These are phyloP conservation scores for Aegilops sharonensis DNA, from an alignment of 176 grass and related monocot species.

Conservation along the genomic window DNA sequence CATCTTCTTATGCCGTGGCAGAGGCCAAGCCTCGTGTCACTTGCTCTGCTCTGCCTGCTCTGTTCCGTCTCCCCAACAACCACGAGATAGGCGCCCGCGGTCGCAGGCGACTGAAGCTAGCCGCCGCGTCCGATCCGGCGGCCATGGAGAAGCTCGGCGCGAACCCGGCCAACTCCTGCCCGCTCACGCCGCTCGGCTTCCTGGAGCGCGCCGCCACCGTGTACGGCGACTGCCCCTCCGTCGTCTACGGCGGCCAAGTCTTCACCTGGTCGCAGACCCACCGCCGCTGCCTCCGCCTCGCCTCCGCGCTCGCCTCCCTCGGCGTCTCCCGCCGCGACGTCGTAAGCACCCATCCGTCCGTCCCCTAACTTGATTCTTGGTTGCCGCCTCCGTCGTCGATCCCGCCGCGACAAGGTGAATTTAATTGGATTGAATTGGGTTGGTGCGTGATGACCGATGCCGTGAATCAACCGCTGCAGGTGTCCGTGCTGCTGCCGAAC, in stretches of 20 bases:
- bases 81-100: not conserved
- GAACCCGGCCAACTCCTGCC: conserved; percentile 57
- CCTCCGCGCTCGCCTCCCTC: conserved; percentile 71
- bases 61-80: not conserved
- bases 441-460: not conserved
- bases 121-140: not conserved
- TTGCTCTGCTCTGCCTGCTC: not conserved
- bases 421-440: not conserved
- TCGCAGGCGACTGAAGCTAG: not conserved
- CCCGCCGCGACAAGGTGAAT: not conserved
- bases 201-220: conserved; percentile 67
- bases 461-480: conserved; percentile 26
- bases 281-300: conserved; percentile 74
- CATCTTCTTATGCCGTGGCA: not conserved
- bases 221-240: conserved; percentile 60
- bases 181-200: conserved; percentile 67
- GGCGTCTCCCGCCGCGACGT: conserved; percentile 70
- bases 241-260: conserved; percentile 66
- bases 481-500: conserved; percentile 81
- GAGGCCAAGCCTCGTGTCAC: not conserved
- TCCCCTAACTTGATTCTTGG: not conserved
- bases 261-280: conserved; percentile 74
- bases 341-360: conserved; percentile 31
- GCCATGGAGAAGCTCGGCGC: conserved; percentile 48
- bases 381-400: not conserved